Conservation (phyloP, 768 basidiomycete genomes). For the Lactarius quietus region DNA sequence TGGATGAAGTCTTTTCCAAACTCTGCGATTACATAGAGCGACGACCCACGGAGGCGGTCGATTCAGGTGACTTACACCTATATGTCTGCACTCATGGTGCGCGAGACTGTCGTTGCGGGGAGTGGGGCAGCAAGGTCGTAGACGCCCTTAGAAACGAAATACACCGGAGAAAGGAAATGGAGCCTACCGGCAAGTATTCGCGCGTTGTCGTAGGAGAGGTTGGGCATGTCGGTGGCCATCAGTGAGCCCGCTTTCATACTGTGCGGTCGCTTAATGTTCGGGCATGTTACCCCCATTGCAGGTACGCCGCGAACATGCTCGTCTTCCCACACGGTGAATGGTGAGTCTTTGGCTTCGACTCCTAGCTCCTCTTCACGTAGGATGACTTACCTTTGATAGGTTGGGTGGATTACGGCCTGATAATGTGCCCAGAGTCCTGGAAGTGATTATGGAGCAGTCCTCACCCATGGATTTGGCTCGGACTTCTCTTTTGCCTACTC, state of each 20-base stretch:
- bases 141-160: slow-evolving; percentile 54
- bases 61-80: slow-evolving; percentile 38
- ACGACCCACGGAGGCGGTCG: background rate
- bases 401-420: slow-evolving; percentile 56
- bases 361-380: background rate
- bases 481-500: slow-evolving; percentile 41
- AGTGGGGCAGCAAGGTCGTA: slow-evolving; percentile 56
- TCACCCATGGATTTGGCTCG: slow-evolving; percentile 27
- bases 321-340: slow-evolving; percentile 73
- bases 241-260: slow-evolving; percentile 45
- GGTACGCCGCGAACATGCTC: slow-evolving; percentile 66
- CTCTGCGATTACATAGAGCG: slow-evolving; percentile 28
- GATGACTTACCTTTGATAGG: slow-evolving; percentile 38
- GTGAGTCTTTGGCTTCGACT: slow-evolving; percentile 37
- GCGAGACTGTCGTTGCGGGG: slow-evolving; percentile 77
- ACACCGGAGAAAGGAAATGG: slow-evolving; percentile 30
- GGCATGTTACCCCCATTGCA: slow-evolving; percentile 29
- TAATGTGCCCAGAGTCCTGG: slow-evolving; percentile 54
- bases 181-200: slow-evolving; percentile 28
- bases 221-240: slow-evolving; percentile 81
- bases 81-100: slow-evolving; percentile 79
- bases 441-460: slow-evolving; percentile 38
- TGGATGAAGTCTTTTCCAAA: slow-evolving; percentile 43
- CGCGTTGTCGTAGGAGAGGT: slow-evolving; percentile 54
- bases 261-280: background rate